Evolutionary conservation across 805 yeast genomes (phyloP).

Genomic region (Metschnikowia drakensbergensis): DNA sequence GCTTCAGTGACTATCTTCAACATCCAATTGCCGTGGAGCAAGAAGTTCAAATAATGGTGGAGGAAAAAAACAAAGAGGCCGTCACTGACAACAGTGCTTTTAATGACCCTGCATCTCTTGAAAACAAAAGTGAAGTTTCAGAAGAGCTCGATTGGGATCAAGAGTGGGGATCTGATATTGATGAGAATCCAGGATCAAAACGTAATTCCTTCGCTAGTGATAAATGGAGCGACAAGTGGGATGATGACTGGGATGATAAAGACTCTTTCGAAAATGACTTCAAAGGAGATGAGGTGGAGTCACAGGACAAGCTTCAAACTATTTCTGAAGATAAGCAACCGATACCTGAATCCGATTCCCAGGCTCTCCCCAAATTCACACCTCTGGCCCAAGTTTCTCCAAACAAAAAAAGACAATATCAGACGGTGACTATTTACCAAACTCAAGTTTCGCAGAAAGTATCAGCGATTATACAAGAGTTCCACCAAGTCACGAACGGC

Average conservation of each 20-base stretch:
- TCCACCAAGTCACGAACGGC: conserved; percentile 18
- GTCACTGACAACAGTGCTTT: background rate
- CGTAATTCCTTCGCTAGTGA: conserved; percentile 9
- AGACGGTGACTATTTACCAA: conserved; percentile 1
- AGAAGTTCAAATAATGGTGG: conserved; percentile 16
- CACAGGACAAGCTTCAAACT: background rate
- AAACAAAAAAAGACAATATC: background rate
- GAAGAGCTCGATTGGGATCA: conserved; percentile 16
- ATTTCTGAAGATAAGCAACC: background rate
- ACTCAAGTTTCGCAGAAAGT: conserved; percentile 22
- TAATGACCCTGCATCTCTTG: background rate
- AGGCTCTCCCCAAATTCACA: background rate
- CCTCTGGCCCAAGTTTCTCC: background rate
- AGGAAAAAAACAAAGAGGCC: background rate
- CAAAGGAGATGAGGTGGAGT: background rate
- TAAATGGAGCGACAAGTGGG: conserved; percentile 14
- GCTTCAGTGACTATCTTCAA: conserved; percentile 9
- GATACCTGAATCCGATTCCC: background rate
- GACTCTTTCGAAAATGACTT: conserved; percentile 4
- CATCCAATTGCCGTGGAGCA: conserved; percentile 8
- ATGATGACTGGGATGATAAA: conserved; percentile 17
- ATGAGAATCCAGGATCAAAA: conserved; percentile 6
- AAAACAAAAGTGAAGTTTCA: background rate
- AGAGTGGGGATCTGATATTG: conserved; percentile 18
- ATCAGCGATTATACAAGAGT: conserved; percentile 22